Percentiles rank a stretch among this genome's conserved stretches.
Evolutionary conservation across 2,329 filamentous ascomycete genomes (phyloP).

Genomic region (Lachnellula arida): DNA sequence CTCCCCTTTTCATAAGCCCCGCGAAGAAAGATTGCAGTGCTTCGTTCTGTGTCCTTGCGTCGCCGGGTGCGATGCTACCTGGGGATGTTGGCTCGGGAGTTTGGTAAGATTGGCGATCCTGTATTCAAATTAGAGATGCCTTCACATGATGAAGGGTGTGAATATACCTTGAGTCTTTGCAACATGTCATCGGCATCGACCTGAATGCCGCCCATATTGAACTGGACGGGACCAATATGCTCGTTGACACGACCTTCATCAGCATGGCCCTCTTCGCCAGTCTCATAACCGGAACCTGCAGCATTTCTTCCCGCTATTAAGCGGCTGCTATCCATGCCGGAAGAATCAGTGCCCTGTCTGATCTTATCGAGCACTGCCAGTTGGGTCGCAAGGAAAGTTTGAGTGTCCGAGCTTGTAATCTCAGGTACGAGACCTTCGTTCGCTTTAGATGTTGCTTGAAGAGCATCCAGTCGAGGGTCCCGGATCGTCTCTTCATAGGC

Average conservation of each 20-base stretch:
- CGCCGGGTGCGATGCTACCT: slow-evolving; percentile 24
- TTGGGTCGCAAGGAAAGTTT: slow-evolving; percentile 72
- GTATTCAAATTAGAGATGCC: neutral
- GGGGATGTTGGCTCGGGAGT: slow-evolving; percentile 31
- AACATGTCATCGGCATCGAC: slow-evolving; percentile 94
- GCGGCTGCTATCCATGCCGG: slow-evolving; percentile 27
- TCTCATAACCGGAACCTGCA: slow-evolving; percentile 15
- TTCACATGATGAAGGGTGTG: neutral
- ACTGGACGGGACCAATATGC: slow-evolving; percentile 91
- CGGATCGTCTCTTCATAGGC: slow-evolving; percentile 77
- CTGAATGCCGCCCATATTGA: slow-evolving; percentile 97
- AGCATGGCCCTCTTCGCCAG: slow-evolving; percentile 17
- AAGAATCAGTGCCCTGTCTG: slow-evolving; percentile 51
- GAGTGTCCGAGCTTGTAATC: slow-evolving; percentile 66
- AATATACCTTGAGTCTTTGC: slow-evolving; percentile 70
- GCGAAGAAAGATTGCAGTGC: slow-evolving; percentile 56
- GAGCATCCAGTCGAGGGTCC: slow-evolving; percentile 63
- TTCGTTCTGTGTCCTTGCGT: slow-evolving; percentile 52
- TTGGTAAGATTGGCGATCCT: slow-evolving; percentile 33
- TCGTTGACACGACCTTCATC: slow-evolving; percentile 42
- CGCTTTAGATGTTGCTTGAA: slow-evolving; percentile 50
- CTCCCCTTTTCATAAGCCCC: slow-evolving; percentile 50
- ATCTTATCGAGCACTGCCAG: slow-evolving; percentile 66
- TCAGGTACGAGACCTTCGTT: slow-evolving; percentile 37
- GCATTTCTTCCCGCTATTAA: slow-evolving; percentile 20